Evolutionary conservation across 2,329 filamentous ascomycete species (phyloP).

Genomic region (Neofusicoccum parvum): DNA sequence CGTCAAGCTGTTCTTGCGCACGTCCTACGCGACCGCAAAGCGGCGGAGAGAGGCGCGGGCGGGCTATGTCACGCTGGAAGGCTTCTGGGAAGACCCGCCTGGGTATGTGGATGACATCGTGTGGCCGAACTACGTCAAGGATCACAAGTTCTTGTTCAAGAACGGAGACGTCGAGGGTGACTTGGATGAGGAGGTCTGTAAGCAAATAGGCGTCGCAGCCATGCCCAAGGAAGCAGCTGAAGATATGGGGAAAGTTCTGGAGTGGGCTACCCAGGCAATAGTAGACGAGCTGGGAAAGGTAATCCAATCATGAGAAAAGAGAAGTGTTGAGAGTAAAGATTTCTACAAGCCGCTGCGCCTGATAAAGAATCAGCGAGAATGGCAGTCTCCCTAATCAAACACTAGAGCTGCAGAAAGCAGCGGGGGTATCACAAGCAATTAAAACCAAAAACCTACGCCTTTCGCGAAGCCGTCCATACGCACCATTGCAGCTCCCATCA

Average conservation of each 20-base stretch:
- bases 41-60: conserved; percentile 66
- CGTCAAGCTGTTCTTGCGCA: conserved; percentile 75
- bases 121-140: conserved; percentile 88
- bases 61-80: conserved; percentile 77
- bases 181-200: conserved; percentile 48
- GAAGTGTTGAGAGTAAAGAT: not conserved
- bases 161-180: conserved; percentile 65
- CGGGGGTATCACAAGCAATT: conserved; percentile 9
- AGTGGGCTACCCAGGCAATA: conserved; percentile 15
- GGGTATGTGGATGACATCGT: conserved; percentile 94
- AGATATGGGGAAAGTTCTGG: conserved; percentile 30
- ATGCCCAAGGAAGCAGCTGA: conserved; percentile 44
- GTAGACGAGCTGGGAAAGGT: not conserved
- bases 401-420: conserved; percentile 13
- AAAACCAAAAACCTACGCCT: not conserved
- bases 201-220: conserved; percentile 31
- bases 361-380: not conserved
- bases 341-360: not conserved
- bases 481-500: not conserved
- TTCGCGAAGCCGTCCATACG: not conserved
- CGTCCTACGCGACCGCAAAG: conserved; percentile 63
- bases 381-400: not conserved
- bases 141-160: conserved; percentile 80
- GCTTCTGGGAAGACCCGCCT: conserved; percentile 93
- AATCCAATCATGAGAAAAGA: not conserved